Conservation (phyloP, 768 basidiomycete species). For the Galerina sulciceps region DNA sequence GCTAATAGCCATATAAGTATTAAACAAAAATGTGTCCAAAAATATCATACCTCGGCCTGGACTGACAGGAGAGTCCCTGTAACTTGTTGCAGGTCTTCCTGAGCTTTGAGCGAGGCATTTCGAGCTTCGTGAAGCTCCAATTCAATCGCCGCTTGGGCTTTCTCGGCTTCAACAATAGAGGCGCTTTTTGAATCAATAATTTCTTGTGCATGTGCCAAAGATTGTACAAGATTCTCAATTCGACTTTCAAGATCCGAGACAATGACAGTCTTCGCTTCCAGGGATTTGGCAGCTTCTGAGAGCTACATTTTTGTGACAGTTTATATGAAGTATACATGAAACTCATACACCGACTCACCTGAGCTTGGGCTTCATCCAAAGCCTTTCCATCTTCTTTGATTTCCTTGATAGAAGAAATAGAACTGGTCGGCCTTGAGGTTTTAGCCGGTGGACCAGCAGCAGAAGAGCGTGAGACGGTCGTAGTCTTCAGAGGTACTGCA, state of each 20-base stretch:
- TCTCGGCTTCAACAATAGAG: slow-evolving; percentile 49
- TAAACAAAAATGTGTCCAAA: slow-evolving; percentile 2
- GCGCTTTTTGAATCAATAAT: slow-evolving; percentile 53
- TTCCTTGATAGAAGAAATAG: slow-evolving; percentile 78
- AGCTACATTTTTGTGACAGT: slow-evolving; percentile 45
- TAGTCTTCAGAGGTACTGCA: slow-evolving; percentile 34
- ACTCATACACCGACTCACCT: slow-evolving; percentile 43
- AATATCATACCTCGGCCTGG: slow-evolving; percentile 52
- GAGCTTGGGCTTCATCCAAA: slow-evolving; percentile 59
- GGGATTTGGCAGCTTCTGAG: slow-evolving; percentile 55
- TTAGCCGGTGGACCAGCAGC: slow-evolving; percentile 40
- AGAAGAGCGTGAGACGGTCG: slow-evolving; percentile 29
- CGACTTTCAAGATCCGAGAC: slow-evolving; percentile 59
- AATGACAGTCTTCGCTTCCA: slow-evolving; percentile 55
- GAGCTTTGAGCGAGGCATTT: slow-evolving; percentile 41
- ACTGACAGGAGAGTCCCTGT: slow-evolving; percentile 43
- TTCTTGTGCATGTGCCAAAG: slow-evolving; percentile 45
- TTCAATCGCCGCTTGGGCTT: slow-evolving; percentile 53
- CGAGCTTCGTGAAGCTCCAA: slow-evolving; percentile 48
- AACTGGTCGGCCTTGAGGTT: slow-evolving; percentile 52
- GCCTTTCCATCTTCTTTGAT: slow-evolving; percentile 58
- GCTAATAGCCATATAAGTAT: slow-evolving; percentile 38
- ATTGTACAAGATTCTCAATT: slow-evolving; percentile 50
- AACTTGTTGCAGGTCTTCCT: slow-evolving; percentile 32
- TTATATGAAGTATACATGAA: not conserved